Percentiles rank a stretch among this genome's conserved stretches.
phyloP scores from a whole-genome alignment of 495 filamentous ascomycete species.

The Aspergillus mulundensis region DNA sequence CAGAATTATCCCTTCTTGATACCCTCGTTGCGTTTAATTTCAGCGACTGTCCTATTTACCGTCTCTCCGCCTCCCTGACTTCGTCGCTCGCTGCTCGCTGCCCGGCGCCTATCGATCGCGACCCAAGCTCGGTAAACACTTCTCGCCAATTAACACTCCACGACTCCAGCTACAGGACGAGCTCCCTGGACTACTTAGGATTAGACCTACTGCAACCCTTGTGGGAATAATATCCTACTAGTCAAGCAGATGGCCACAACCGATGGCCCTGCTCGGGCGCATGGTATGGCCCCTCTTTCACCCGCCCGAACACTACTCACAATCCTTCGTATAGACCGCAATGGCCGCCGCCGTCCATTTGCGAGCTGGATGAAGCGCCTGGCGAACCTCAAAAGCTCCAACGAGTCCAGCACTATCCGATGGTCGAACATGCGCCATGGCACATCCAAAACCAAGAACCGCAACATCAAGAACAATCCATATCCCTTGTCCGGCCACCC shows the following conservation, averaged over 20 bases:
- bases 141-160: not conserved
- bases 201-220: not conserved
- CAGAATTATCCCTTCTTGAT: not conserved
- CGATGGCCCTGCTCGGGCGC: constrained; percentile 58
- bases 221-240: not conserved
- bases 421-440: constrained; percentile 49
- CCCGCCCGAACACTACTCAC: constrained; percentile 1
- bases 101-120: not conserved
- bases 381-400: constrained; percentile 69
- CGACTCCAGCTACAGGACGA: not conserved
- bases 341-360: constrained; percentile 78
- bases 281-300: constrained; percentile 49
- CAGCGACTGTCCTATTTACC: not conserved
- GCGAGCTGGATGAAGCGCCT: constrained; percentile 93
- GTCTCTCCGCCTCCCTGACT: not conserved
- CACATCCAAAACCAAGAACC: constrained; percentile 54
- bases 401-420: constrained; percentile 45
- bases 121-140: not conserved
- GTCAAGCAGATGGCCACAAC: constrained; percentile 57
- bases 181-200: no score
- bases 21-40: no score
- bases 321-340: constrained; percentile 47
- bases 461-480: constrained; percentile 68
- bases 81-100: not conserved
- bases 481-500: constrained; percentile 65